Base-by-base conservation (phyloP, 306 rosid species). In the Astragalus membranaceus region DNA sequence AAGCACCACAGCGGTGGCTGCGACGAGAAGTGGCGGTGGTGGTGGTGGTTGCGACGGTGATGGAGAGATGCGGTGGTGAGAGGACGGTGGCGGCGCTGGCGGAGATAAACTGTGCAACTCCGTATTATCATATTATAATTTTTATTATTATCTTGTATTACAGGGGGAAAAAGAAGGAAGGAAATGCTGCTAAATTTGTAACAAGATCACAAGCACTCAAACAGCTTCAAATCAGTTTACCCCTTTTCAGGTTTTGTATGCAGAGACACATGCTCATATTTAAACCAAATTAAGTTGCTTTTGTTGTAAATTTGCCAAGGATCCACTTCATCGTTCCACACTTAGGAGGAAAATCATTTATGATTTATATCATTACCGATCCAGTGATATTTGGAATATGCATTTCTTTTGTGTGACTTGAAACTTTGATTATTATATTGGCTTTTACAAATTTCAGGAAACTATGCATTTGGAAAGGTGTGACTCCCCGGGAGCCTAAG, bases 91-190 rank as follows among this genome's bases (percentile, higher is more conserved):
- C n/a, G n/a, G n/a, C n/a, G n/a, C n/a, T n/a, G n/a, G n/a, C n/a
- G n/a, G n/a, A n/a, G n/a, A n/a, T n/a, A n/a, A n/a, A n/a, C n/a
- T n/a, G n/a, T n/a, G n/a, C n/a, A n/a, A n/a, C n/a, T n/a, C n/a
- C n/a, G n/a, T n/a, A n/a, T 10, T 52, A 35, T 23, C 37, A 20
- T 6, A 8, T 59, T 15, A 2, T 52, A 15, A 16, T 51, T 6
- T 4, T 66, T 33, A n/a, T 36, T 6, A 54, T 10, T n/a, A 20
- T 29, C 10, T 57, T 75, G 49, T 50, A 5, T 8, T 44, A 6
- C 84, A 94, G 97, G 97, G n/a, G 99, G 37, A 83, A 94, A 95
- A 94, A 94, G 23, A 91, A 91, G 87, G 99, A 94, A 69, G 97
- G 99, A 5, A 91, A 91, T 73, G 99, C 97, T 3, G 97, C 99